These are phyloP conservation scores for Rubroshorea leprosula DNA, from an alignment of 345 rosid species.

Conservation along the genomic window DNA sequence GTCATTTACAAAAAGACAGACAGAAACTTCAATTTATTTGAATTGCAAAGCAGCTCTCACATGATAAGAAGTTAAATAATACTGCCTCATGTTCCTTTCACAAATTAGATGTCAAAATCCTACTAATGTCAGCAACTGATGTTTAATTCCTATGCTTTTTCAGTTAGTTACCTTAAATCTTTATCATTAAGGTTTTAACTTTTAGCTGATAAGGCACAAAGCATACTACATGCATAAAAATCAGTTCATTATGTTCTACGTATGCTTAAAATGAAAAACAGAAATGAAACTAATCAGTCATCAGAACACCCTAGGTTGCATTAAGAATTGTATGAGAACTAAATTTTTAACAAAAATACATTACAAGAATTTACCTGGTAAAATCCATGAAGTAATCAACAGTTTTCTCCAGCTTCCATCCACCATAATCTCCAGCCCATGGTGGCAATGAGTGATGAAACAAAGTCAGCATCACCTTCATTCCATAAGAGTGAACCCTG, in stretches of 20 bases:
- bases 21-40: too few relatives aligned
- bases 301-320: background rate
- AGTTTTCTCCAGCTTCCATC: slow-evolving; percentile 95
- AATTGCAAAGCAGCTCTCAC: slow-evolving; percentile 3
- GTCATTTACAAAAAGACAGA: too few relatives aligned
- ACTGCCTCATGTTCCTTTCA: background rate
- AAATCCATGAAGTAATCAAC: slow-evolving; percentile 81
- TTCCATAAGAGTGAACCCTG: slow-evolving; percentile 73
- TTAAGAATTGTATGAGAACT: slow-evolving; percentile 7
- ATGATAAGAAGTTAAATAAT: slow-evolving; percentile 1
- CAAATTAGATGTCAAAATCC: too few relatives aligned
- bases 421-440: slow-evolving; percentile 97
- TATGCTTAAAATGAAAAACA: too few relatives aligned
- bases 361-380: slow-evolving; percentile 48
- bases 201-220: too few relatives aligned
- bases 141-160: too few relatives aligned
- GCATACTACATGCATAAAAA: too few relatives aligned
- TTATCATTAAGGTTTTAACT: too few relatives aligned
- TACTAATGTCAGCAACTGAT: too few relatives aligned
- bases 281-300: background rate
- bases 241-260: too few relatives aligned
- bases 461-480: slow-evolving; percentile 96
- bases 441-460: slow-evolving; percentile 97
- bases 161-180: too few relatives aligned
- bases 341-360: slow-evolving; percentile 1